Conservation (phyloP, 2,329 filamentous ascomycete species). For the Gyromitra esculenta region DNA sequence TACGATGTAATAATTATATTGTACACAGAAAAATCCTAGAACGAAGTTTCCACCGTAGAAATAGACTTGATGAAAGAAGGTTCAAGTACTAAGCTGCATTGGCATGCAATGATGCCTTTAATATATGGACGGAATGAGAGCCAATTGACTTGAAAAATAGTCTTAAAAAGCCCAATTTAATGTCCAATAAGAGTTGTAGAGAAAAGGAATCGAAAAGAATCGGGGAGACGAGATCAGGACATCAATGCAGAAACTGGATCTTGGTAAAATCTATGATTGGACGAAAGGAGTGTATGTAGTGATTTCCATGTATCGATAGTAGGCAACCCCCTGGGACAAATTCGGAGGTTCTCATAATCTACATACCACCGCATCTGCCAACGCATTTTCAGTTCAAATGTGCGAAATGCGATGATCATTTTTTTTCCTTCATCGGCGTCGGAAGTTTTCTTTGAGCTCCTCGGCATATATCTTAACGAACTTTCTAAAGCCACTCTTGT, state of each 20-base stretch:
- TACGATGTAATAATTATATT: neutral
- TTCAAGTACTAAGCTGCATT: slow-evolving; percentile 32
- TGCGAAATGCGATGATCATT: slow-evolving; percentile 10
- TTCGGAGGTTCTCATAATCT: slow-evolving; percentile 20
- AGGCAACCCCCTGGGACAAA: slow-evolving; percentile 18
- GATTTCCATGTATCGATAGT: slow-evolving; percentile 7
- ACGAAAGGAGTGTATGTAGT: slow-evolving; percentile 14
- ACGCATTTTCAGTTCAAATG: slow-evolving; percentile 5
- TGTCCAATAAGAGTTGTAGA: slow-evolving; percentile 56
- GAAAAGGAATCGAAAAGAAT: slow-evolving; percentile 19
- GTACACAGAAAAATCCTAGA: slow-evolving; percentile 41
- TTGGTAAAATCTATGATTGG: slow-evolving; percentile 9
- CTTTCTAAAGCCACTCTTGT: slow-evolving; percentile 52
- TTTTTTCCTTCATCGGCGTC: slow-evolving; percentile 52
- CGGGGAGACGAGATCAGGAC: slow-evolving; percentile 7
- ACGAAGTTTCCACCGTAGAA: slow-evolving; percentile 34
- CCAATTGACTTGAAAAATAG: slow-evolving; percentile 60
- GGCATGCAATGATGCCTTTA: slow-evolving; percentile 42
- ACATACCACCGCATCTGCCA: slow-evolving; percentile 22
- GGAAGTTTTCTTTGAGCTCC: slow-evolving; percentile 65
- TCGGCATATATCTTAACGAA: slow-evolving; percentile 67
- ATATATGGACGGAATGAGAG: slow-evolving; percentile 64
- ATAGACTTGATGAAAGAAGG: slow-evolving; percentile 19
- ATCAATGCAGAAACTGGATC: slow-evolving; percentile 8
- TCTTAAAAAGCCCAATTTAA: slow-evolving; percentile 62